Percentiles rank a stretch among this genome's conserved stretches.
Conservation (phyloP, 2,329 filamentous ascomycete species). For the Neofusicoccum sp. region DNA sequence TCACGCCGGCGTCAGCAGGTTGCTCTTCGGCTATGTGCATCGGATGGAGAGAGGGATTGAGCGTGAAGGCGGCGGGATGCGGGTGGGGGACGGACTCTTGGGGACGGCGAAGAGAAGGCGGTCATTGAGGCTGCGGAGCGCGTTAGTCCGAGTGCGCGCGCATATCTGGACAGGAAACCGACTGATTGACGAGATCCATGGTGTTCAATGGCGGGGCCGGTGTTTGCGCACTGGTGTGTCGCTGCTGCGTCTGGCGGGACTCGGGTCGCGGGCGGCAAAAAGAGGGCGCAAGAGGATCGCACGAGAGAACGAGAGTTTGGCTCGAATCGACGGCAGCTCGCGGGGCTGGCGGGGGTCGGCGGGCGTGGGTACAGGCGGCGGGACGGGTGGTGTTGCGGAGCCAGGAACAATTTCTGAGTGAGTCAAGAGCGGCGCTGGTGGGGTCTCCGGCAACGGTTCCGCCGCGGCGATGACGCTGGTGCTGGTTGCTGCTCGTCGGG, state of each 20-base stretch:
- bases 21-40: not conserved
- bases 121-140: conserved; percentile 71
- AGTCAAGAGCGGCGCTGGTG: conserved; percentile 6
- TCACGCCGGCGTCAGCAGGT: conserved; percentile 11
- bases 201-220: not conserved
- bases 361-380: not conserved
- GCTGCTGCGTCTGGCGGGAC: too few relatives aligned
- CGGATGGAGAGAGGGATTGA: not conserved
- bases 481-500: not conserved
- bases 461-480: not conserved
- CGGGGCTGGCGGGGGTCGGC: not conserved
- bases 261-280: not conserved
- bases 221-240: conserved; percentile 1
- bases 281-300: not conserved
- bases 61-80: not conserved
- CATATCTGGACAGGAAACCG: conserved; percentile 25
- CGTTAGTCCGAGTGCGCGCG: conserved; percentile 28
- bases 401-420: conserved; percentile 12
- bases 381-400: conserved; percentile 2
- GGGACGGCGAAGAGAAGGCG: conserved; percentile 95
- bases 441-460: not conserved
- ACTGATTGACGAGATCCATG: conserved; percentile 45
- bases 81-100: conserved; percentile 69
- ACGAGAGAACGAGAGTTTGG: not conserved
- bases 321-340: not conserved